Conservation (phyloP, 306 rosid species). For the Cucurbita ficifolia region DNA sequence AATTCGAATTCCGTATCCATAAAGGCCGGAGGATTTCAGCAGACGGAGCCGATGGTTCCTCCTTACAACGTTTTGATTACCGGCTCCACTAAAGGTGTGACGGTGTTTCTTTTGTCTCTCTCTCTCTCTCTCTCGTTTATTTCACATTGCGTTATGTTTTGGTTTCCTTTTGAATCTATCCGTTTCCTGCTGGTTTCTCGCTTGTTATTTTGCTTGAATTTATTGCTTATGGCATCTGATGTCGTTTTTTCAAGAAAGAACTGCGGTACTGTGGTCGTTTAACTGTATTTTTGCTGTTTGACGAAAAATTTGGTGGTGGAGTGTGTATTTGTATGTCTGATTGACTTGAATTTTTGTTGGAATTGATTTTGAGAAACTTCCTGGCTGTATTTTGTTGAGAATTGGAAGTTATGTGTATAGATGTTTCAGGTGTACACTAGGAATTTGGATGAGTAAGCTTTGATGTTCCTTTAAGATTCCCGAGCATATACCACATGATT, state of each 20-base stretch:
- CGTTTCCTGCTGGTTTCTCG: background rate
- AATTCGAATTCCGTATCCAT: constrained; percentile 1
- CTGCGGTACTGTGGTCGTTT: background rate
- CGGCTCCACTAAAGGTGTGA: constrained; percentile 71
- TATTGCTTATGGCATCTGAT: background rate
- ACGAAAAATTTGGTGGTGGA: background rate
- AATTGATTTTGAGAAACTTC: background rate
- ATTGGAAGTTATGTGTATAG: background rate
- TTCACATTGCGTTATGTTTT: too few relatives aligned
- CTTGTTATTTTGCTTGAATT: background rate
- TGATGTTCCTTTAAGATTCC: background rate
- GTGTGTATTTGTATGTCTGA: background rate
- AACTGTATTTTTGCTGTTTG: background rate
- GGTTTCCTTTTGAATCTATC: too few relatives aligned
- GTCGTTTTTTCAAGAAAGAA: background rate
- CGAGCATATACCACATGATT: background rate
- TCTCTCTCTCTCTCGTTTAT: too few relatives aligned
- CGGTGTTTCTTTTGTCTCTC: background rate
- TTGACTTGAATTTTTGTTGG: background rate
- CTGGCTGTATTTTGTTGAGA: background rate
- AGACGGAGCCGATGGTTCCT: constrained; percentile 39
- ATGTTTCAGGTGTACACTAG: background rate
- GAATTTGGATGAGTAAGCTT: background rate
- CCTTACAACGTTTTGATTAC: constrained; percentile 86
- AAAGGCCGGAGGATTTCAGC: constrained; percentile 13